A percentile compares a stretch with the other conserved stretches of the same genome.
These are phyloP conservation scores for Cucurbita moschata DNA, from an alignment of 306 rosid species.

Conservation along the genomic window DNA sequence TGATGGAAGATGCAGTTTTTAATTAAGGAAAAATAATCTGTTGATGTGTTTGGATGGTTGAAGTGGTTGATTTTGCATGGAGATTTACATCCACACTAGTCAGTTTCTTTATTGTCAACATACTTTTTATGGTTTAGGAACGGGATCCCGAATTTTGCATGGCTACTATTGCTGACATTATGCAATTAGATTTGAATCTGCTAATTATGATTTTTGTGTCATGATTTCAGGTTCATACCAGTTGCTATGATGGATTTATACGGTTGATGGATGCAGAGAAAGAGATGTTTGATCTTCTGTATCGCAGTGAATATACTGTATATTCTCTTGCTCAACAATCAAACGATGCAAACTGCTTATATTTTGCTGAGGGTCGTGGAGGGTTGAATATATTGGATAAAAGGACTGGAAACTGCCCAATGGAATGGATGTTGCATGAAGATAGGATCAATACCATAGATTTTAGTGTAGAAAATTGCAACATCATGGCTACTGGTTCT, in stretches of 20 bases:
- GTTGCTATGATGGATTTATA: slow-evolving; percentile 64
- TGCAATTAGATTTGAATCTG: neutral
- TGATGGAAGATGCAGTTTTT: neutral
- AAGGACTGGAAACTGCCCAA: slow-evolving; percentile 37
- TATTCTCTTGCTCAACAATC: slow-evolving; percentile 43
- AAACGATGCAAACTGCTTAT: slow-evolving; percentile 44
- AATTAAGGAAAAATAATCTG: neutral
- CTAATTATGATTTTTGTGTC: neutral
- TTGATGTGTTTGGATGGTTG: neutral
- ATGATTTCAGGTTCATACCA: slow-evolving; percentile 47
- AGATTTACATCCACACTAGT: neutral
- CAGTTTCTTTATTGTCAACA: neutral
- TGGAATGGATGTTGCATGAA: slow-evolving; percentile 49
- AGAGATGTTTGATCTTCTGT: slow-evolving; percentile 61
- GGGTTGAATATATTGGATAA: slow-evolving; percentile 54
- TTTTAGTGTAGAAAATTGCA: slow-evolving; percentile 37
- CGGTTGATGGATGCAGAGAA: slow-evolving; percentile 77
- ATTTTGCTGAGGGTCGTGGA: slow-evolving; percentile 55
- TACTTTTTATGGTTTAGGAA: neutral
- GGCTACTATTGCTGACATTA: neutral
- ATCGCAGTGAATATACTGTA: slow-evolving; percentile 27
- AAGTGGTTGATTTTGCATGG: neutral
- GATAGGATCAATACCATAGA: slow-evolving; percentile 56
- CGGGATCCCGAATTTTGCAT: neutral
- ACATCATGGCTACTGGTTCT: slow-evolving; percentile 66